These are phyloP conservation scores for Claviceps maximensis DNA, from an alignment of 2,329 filamentous ascomycete genomes.

Conservation along the genomic window DNA sequence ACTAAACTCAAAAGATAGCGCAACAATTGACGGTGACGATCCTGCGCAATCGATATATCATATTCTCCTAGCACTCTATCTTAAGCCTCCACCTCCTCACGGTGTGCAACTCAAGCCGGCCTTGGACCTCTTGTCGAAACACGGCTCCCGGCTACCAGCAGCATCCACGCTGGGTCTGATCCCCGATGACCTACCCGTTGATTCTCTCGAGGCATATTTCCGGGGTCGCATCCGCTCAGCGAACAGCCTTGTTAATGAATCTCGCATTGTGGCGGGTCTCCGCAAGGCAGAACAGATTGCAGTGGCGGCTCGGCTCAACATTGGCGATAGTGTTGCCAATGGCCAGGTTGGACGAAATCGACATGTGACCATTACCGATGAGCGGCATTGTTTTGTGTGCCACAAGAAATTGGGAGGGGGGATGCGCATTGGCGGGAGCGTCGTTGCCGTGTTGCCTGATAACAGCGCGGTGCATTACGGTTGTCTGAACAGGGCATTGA, in stretches of 20 bases:
- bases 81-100: constrained; percentile 64
- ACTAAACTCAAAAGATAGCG: constrained; percentile 19
- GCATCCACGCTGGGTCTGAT: constrained; percentile 77
- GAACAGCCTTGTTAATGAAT: constrained; percentile 69
- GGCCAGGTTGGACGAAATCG: constrained; percentile 41
- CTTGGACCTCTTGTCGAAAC: constrained; percentile 75
- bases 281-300: constrained; percentile 68
- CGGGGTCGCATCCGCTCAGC: constrained; percentile 76
- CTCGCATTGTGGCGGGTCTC: constrained; percentile 62
- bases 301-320: constrained; percentile 56
- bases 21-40: constrained; percentile 29
- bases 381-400: constrained; percentile 81
- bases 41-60: constrained; percentile 74
- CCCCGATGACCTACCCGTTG: constrained; percentile 64
- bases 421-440: constrained; percentile 81
- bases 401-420: constrained; percentile 77
- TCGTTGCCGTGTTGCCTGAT: constrained; percentile 80
- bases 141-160: constrained; percentile 83
- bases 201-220: constrained; percentile 81
- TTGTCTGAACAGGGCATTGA: constrained; percentile 45
- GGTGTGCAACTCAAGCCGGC: constrained; percentile 64
- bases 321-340: constrained; percentile 52
- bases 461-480: constrained; percentile 72
- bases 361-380: constrained; percentile 72
- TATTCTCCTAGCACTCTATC: constrained; percentile 76